Conservation (phyloP, 345 rosid species). For the Sonneratia alba region DNA sequence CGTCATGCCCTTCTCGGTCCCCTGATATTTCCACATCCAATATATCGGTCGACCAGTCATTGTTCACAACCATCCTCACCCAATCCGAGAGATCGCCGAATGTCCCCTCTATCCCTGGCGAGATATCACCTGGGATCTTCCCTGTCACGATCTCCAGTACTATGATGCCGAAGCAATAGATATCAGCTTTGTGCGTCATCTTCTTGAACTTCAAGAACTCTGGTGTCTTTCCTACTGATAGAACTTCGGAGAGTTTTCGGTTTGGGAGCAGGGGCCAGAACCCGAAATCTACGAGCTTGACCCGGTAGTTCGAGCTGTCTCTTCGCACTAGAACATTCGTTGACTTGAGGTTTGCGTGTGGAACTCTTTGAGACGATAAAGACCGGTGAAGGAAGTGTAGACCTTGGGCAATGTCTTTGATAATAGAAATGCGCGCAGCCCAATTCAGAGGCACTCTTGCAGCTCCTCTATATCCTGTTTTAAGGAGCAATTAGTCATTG, state of each 20-base stretch:
- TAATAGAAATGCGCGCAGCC: conserved; percentile 34
- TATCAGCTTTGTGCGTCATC: conserved; percentile 39
- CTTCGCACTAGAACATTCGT: conserved; percentile 28
- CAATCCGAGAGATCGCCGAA: conserved; percentile 29
- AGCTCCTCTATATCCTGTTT: conserved; percentile 29
- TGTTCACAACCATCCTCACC: conserved; percentile 34
- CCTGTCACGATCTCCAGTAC: conserved; percentile 45
- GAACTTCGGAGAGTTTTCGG: conserved; percentile 11
- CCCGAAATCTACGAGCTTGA: conserved; percentile 40
- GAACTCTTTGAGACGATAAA: conserved; percentile 34
- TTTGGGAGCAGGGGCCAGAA: conserved; percentile 33
- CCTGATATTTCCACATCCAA: conserved; percentile 36
- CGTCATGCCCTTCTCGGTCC: conserved; percentile 33
- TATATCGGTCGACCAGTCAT: conserved; percentile 50
- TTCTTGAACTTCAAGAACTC: conserved; percentile 37
- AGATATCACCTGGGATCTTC: conserved; percentile 23
- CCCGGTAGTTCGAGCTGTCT: conserved; percentile 13
- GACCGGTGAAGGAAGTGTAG: conserved; percentile 34
- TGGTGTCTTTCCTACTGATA: conserved; percentile 34
- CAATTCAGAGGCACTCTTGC: conserved; percentile 36
- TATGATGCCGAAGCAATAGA: conserved; percentile 48
- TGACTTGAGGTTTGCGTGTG: conserved; percentile 54
- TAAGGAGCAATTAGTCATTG: not conserved
- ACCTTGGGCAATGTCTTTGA: conserved; percentile 35
- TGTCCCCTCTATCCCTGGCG: conserved; percentile 3